Base-by-base conservation (phyloP, 495 filamentous ascomycete species). In the Tuber microsphaerosporum region DNA sequence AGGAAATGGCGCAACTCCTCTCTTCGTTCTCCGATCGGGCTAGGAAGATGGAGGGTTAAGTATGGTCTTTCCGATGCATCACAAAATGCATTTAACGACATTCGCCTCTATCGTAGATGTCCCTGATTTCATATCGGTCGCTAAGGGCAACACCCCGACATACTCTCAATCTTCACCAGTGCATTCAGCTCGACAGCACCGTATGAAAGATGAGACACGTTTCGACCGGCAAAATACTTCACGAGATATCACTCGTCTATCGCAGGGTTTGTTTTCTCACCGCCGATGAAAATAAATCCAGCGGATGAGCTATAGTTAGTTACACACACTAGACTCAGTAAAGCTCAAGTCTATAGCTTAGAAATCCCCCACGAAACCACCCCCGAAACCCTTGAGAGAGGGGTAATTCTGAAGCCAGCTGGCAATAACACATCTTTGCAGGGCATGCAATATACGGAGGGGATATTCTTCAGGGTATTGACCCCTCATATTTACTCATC, bases 371-470 rank as follows among this genome's bases (percentile, higher is more conserved):
- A 31, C 56, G 56, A 65, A 65, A 65, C 56, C 12, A 31, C n/a
- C 56, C 16, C 4, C 56, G 56, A 65, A 65, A 65, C 56, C 12
- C n/a, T 65, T 31, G n/a, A 65, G 56, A n/a, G 26, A 65, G 56
- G 56, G 56, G 56, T 65, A 65, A 65, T 65, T 65, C 56, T 65
- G 56, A 65, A 65, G 56, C 56, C 56, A 65, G 56, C 56, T 65
- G 56, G 56, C 56, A 31, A 65, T 65, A 65, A 65, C 56, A 65
- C 56, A 65, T 10, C 56, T 65, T 65, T 65, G 56, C 56, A 31
- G 56, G 56, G 31, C 26, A 65, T 31, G 56, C 56, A 17, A n/a
- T 65, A 65, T 65, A 65, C n/a, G 56, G 14, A 8, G n/a, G n/a
- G n/a, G 56, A 65, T 3, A 65, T 65, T 65, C 56, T 16, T 65